Evolutionary conservation across 768 basidiomycete species (phyloP), one percentile per base, ranked within the genome.

Genomic region (Russula earlei): DNA sequence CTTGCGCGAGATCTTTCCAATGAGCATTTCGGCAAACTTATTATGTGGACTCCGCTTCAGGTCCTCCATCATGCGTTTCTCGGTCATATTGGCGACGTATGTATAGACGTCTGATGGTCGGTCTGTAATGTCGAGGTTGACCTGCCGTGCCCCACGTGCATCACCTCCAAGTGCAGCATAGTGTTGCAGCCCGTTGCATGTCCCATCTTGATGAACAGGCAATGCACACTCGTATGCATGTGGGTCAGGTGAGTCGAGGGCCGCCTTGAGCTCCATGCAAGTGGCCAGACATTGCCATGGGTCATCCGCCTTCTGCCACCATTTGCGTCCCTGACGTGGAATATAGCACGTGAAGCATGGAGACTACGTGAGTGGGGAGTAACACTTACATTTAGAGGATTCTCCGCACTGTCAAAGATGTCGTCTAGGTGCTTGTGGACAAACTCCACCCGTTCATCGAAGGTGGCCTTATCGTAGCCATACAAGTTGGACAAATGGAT

Each of bases 111-210:
- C 96, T 33, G 91, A 87, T 0, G 96, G 96, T 25, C 84, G 76
- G 58, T 92, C 91, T 0, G 84, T 83, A 9, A 82, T 84, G 36
- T 80, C 79, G 49, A 99, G 75, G 67, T 99, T 99, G 66, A 99
- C 96, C 66, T 97, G 94, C 56, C 75, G 74, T 1, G 96, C 96
- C 55, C 96, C 96, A 33, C 78, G 76, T 12, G 76, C 75, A 66
- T 98, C 96, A 5, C 96, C 95, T 42, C 96, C 96, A 4, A 99
- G 81, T 0, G 96, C 96, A 6, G 96, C 96, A 65, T 99, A 99
- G 69, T 99, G 95, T 71, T 99, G 96, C 60, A 99, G 76, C 25
- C 95, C 96, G 63, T 99, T 99, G 64, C 96, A 99, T 0, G 96
- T 97, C 3, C 96, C 95, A 62, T 99, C 96, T 70, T 98, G 95